phyloP scores from a whole-genome alignment of 768 basidiomycete species.

The Cystofilobasidium capitatum region DNA sequence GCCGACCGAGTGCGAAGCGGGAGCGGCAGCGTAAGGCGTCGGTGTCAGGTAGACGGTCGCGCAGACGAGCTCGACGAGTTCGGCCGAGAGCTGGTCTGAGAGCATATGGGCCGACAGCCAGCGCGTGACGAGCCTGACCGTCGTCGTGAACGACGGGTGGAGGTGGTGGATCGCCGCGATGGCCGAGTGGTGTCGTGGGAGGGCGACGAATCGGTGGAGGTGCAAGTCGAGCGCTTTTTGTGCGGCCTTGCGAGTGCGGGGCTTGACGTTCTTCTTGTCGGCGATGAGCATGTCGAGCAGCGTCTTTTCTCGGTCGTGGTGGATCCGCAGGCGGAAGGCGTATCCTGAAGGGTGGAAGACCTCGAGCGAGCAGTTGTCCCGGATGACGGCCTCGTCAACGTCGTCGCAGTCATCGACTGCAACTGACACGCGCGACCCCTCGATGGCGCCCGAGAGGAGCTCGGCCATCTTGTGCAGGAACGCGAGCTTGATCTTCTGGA shows the following conservation, averaged over 20 bases:
- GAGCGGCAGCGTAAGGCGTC: conserved; percentile 49
- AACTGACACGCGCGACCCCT: conserved; percentile 44
- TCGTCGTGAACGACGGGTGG: conserved; percentile 67
- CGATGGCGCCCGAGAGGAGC: conserved; percentile 49
- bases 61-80: conserved; percentile 76
- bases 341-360: conserved; percentile 71
- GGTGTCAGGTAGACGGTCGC: conserved; percentile 63
- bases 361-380: conserved; percentile 65
- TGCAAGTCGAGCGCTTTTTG: conserved; percentile 48
- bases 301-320: conserved; percentile 73
- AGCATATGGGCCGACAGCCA: conserved; percentile 87
- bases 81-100: conserved; percentile 58
- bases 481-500: conserved; percentile 88
- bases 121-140: conserved; percentile 77
- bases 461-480: conserved; percentile 74
- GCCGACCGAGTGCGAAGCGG: conserved; percentile 53
- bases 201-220: conserved; percentile 62
- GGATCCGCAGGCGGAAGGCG: conserved; percentile 74
- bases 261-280: conserved; percentile 39
- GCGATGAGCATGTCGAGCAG: conserved; percentile 62
- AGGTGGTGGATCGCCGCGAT: conserved; percentile 69
- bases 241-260: conserved; percentile 62
- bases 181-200: conserved; percentile 75
- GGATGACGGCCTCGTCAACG: conserved; percentile 42
- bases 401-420: conserved; percentile 25